Evolutionary conservation across 2,329 filamentous ascomycete species (phyloP).

Genomic region (Colletotrichum incanum): DNA sequence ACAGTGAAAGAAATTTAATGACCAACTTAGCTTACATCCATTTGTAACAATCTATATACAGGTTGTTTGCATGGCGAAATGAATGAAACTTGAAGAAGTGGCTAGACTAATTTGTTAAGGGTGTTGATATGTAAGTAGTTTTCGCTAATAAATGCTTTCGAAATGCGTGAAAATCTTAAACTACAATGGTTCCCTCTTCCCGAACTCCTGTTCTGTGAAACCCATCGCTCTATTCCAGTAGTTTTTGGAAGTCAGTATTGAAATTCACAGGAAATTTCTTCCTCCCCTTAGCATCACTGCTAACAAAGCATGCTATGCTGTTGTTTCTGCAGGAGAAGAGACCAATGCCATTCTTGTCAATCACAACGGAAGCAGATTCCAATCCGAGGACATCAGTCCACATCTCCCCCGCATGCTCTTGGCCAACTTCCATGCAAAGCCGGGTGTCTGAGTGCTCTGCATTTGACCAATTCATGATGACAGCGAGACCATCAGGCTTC

Average conservation of each 20-base stretch:
- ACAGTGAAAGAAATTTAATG: too few relatives aligned
- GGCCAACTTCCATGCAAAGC: slow-evolving; percentile 31
- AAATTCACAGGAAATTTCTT: slow-evolving; percentile 30
- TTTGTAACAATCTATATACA: not conserved
- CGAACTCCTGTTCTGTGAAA: too few relatives aligned
- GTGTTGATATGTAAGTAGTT: not conserved
- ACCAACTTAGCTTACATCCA: not conserved
- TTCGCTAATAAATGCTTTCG: not conserved
- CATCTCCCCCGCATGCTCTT: slow-evolving; percentile 18
- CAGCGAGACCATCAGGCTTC: slow-evolving; percentile 20
- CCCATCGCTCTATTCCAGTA: not conserved
- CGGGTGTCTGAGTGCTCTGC: slow-evolving; percentile 17
- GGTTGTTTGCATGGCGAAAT: not conserved
- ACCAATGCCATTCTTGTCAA: slow-evolving; percentile 26
- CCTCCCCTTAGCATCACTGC: slow-evolving; percentile 26
- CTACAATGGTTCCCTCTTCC: not conserved
- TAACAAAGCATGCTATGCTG: slow-evolving; percentile 37
- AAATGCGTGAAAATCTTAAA: not conserved
- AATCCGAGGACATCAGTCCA: slow-evolving; percentile 34
- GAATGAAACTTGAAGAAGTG: not conserved
- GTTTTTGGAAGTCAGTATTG: slow-evolving; percentile 21
- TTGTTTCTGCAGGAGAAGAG: slow-evolving; percentile 23
- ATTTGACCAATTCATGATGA: slow-evolving; percentile 35
- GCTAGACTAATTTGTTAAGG: not conserved
- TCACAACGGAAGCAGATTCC: slow-evolving; percentile 9